Percentiles rank a stretch among this genome's conserved stretches.
Conservation (phyloP, 768 basidiomycete genomes). For the Amylocystis lapponica region DNA sequence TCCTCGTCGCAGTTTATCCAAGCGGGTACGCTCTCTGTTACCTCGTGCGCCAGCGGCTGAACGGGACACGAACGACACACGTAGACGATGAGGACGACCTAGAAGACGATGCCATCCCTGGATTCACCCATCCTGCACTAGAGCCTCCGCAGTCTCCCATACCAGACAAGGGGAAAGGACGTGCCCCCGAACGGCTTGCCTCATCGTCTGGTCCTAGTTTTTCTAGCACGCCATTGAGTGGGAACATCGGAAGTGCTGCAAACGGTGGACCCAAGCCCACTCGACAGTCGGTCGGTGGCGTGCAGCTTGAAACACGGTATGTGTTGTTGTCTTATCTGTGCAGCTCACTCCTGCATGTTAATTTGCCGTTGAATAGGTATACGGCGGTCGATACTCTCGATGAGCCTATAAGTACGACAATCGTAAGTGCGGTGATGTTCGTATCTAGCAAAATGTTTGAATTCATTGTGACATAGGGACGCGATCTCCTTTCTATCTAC, state of each 20-base stretch:
- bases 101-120: constrained; percentile 76
- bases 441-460: constrained; percentile 3
- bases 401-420: constrained; percentile 84
- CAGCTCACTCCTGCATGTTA: background rate
- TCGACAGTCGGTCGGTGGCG: constrained; percentile 73
- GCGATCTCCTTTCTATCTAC: constrained; percentile 88
- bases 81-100: constrained; percentile 79
- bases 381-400: constrained; percentile 87
- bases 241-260: constrained; percentile 59
- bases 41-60: too few relatives aligned
- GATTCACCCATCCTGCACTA: constrained; percentile 63
- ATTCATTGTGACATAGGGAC: constrained; percentile 45
- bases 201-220: constrained; percentile 32
- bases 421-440: constrained; percentile 49
- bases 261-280: constrained; percentile 36
- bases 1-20: constrained; percentile 75
- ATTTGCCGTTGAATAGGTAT: constrained; percentile 39
- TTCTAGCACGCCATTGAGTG: constrained; percentile 45
- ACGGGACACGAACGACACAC: too few relatives aligned
- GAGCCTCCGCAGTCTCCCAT: constrained; percentile 33
- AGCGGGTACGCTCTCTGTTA: constrained; percentile 58
- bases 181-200: constrained; percentile 49
- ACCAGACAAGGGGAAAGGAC: constrained; percentile 66
- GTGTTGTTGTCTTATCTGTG: constrained; percentile 11
- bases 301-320: constrained; percentile 85